A percentile compares a stretch with the other conserved stretches of the same genome.
phyloP scores from a whole-genome alignment of 257 asterid species.

The Misopates orontium region DNA sequence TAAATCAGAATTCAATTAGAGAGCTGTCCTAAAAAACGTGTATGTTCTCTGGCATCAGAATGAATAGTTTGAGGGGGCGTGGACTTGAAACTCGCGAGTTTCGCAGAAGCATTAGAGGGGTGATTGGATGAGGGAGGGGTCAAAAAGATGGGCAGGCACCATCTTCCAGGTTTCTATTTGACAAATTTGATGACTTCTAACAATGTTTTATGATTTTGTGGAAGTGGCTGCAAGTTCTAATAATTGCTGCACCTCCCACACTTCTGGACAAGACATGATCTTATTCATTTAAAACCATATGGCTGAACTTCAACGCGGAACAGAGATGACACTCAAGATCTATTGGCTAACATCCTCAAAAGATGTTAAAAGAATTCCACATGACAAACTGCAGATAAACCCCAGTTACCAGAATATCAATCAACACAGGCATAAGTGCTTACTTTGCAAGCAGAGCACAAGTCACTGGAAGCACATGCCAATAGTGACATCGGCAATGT shows the following conservation, averaged over 20 bases:
- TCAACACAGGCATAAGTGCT: conserved; percentile 22
- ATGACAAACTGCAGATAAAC: not conserved
- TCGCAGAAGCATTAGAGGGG: not conserved
- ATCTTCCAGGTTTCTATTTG: not conserved
- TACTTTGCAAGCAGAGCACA: conserved; percentile 74
- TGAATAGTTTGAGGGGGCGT: not conserved
- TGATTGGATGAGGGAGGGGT: not conserved
- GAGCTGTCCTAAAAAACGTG: not conserved
- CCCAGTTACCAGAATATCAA: conserved; percentile 10
- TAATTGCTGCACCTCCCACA: not conserved
- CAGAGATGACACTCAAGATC: not conserved
- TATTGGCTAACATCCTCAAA: not conserved
- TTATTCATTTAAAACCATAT: not conserved
- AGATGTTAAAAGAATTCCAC: not conserved
- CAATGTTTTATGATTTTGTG: too few species aligned
- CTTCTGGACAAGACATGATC: not conserved
- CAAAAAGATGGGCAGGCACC: not conserved
- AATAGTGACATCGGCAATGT: conserved; percentile 65
- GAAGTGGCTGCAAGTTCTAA: not conserved
- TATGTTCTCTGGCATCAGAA: not conserved
- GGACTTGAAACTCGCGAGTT: not conserved
- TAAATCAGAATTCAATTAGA: conserved; percentile 4
- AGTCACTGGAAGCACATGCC: conserved; percentile 46
- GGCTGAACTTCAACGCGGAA: not conserved
- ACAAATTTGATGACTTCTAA: too few species aligned